Evolutionary conservation across 2,329 filamentous ascomycete genomes (phyloP).

Genomic region (Microsporum canis): DNA sequence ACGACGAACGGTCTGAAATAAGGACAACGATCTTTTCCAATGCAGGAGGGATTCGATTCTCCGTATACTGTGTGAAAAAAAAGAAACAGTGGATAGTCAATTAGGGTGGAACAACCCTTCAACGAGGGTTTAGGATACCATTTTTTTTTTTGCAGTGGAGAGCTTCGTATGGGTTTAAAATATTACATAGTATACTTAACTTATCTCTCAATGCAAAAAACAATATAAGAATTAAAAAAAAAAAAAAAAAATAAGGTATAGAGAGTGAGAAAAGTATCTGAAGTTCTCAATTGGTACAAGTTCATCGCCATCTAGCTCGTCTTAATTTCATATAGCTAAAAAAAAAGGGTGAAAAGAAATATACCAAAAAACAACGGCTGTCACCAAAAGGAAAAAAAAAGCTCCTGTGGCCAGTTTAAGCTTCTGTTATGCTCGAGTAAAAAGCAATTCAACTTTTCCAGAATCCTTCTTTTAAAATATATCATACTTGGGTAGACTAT

Average conservation of each 20-base stretch:
- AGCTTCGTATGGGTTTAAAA: constrained; percentile 2
- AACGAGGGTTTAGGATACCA: background rate
- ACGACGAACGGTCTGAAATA: background rate
- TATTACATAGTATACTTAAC: too few relatives aligned
- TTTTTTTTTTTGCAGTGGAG: constrained; percentile 3
- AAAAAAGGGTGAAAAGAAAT: background rate
- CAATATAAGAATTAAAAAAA: background rate
- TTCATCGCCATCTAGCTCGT: background rate
- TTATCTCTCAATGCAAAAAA: background rate
- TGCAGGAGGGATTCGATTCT: background rate
- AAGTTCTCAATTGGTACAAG: background rate
- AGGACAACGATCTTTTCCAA: background rate
- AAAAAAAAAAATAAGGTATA: background rate
- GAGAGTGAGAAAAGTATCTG: background rate
- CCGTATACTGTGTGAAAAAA: background rate
- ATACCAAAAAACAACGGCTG: background rate
- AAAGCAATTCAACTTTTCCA: background rate
- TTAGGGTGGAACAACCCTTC: background rate
- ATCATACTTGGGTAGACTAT: background rate
- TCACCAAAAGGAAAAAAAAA: background rate
- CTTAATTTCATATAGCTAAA: background rate
- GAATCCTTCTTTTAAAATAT: background rate
- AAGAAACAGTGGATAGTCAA: background rate
- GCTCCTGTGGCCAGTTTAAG: background rate
- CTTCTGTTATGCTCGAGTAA: background rate